Percentiles rank a stretch among this genome's conserved stretches.
Evolutionary conservation across 257 asterid genomes (phyloP).

Genomic region (Eustoma russellianum): DNA sequence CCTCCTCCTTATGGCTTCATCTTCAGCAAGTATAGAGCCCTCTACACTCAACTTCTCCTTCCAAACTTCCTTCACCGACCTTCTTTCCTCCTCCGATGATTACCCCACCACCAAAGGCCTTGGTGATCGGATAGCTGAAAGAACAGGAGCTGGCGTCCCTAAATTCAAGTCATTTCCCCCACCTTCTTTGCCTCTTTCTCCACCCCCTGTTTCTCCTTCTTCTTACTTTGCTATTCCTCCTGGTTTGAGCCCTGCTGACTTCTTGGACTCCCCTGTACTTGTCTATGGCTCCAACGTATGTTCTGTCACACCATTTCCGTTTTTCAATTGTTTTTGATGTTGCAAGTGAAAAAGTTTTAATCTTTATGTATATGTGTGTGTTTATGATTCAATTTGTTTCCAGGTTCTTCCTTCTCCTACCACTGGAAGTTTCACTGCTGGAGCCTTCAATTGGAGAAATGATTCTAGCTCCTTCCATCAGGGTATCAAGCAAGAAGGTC

Average conservation of each 20-base stretch:
- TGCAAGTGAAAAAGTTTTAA: not conserved
- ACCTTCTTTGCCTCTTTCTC: slow-evolving; percentile 66
- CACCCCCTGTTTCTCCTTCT: slow-evolving; percentile 62
- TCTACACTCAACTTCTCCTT: slow-evolving; percentile 17
- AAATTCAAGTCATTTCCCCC: slow-evolving; percentile 77
- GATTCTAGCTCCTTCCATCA: slow-evolving; percentile 16
- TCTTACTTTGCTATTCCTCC: slow-evolving; percentile 77
- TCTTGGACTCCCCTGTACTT: slow-evolving; percentile 80
- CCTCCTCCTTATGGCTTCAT: slow-evolving; percentile 24
- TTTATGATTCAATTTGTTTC: slow-evolving; percentile 1
- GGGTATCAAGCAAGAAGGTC: slow-evolving; percentile 31
- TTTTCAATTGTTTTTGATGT: not conserved
- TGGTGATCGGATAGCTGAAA: slow-evolving; percentile 53
- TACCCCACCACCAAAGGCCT: slow-evolving; percentile 31
- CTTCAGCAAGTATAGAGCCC: slow-evolving; percentile 22
- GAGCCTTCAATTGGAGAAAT: slow-evolving; percentile 43
- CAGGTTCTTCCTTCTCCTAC: slow-evolving; percentile 94
- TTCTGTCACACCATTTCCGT: not conserved
- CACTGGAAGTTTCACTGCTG: slow-evolving; percentile 58
- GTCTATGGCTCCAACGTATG: slow-evolving; percentile 46
- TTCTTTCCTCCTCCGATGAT: slow-evolving; percentile 47
- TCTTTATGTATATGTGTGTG: not conserved
- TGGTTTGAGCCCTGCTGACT: slow-evolving; percentile 72
- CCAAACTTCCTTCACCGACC: slow-evolving; percentile 52
- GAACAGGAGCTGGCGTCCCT: slow-evolving; percentile 62